Evolutionary conservation across 192 early-diverging fungal species (phyloP).

Genomic region (Backusella luteola): DNA sequence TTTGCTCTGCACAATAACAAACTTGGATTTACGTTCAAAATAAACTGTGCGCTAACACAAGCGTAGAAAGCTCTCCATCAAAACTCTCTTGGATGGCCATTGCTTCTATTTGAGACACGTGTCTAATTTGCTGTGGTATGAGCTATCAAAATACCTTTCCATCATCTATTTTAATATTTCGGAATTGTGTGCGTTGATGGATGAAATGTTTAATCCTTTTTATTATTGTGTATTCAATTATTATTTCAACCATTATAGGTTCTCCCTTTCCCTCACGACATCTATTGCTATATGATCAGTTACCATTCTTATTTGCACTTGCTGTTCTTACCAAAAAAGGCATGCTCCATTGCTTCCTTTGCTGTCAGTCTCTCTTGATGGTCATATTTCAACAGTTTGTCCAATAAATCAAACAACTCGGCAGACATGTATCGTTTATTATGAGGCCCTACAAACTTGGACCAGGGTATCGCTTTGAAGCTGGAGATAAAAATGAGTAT

Average conservation of each 20-base stretch:
- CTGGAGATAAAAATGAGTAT: neutral
- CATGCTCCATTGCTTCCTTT: slow-evolving; percentile 83
- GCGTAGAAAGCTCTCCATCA: too few relatives aligned
- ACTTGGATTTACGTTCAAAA: too few relatives aligned
- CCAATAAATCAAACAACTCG: slow-evolving; percentile 88
- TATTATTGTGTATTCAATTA: too few relatives aligned
- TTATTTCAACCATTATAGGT: neutral
- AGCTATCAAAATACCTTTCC: too few relatives aligned
- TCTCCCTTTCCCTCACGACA: neutral
- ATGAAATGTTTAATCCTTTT: too few relatives aligned
- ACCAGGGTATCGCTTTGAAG: slow-evolving; percentile 80
- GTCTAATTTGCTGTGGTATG: too few relatives aligned
- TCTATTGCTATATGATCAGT: neutral
- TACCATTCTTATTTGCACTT: neutral
- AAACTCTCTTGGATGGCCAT: too few relatives aligned
- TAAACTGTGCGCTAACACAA: too few relatives aligned
- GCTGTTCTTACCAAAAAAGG: slow-evolving; percentile 57
- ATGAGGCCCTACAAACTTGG: slow-evolving; percentile 75
- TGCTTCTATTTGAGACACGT: too few relatives aligned
- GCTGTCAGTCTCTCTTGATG: slow-evolving; percentile 87
- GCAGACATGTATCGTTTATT: slow-evolving; percentile 81
- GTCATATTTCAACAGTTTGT: slow-evolving; percentile 87
- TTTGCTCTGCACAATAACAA: too few relatives aligned
- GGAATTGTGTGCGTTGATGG: too few relatives aligned
- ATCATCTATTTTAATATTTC: too few relatives aligned